These are phyloP conservation scores for Termitomyces sp. DNA, from an alignment of 768 basidiomycete genomes.

Conservation along the genomic window DNA sequence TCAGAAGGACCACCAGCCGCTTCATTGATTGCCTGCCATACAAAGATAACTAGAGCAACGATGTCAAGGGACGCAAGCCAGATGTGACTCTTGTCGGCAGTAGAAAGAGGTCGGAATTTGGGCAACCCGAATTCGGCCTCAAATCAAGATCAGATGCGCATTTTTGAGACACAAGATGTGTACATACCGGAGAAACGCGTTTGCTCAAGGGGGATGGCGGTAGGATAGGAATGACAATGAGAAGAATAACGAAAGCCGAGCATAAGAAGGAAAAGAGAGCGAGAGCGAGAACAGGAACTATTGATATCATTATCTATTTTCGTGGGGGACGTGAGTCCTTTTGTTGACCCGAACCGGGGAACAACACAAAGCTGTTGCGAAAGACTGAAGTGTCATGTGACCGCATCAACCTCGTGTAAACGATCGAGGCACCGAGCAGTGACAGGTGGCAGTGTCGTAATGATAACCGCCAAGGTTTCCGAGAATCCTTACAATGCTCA, in stretches of 20 bases:
- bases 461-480: neutral
- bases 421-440: neutral
- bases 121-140: constrained; percentile 76
- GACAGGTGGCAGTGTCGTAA: neutral
- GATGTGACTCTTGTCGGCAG: constrained; percentile 63
- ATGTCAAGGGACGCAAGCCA: constrained; percentile 71
- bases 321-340: neutral
- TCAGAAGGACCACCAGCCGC: constrained; percentile 39
- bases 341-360: neutral
- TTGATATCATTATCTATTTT: constrained; percentile 49
- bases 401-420: neutral
- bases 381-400: constrained; percentile 3
- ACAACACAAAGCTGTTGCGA: neutral
- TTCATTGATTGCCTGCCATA: constrained; percentile 61
- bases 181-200: constrained; percentile 65
- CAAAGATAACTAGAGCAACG: constrained; percentile 52
- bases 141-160: constrained; percentile 15
- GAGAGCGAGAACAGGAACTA: constrained; percentile 60
- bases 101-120: constrained; percentile 59
- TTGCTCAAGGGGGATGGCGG: constrained; percentile 69
- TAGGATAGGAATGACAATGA: constrained; percentile 68
- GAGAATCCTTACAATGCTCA: too few species aligned
- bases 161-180: constrained; percentile 1
- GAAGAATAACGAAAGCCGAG: constrained; percentile 72
- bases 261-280: constrained; percentile 67